Percentiles rank a stretch among this genome's conserved stretches.
These are phyloP conservation scores for Sugiyamaella chiloensis DNA, from an alignment of 805 yeast genomes.

Conservation along the genomic window DNA sequence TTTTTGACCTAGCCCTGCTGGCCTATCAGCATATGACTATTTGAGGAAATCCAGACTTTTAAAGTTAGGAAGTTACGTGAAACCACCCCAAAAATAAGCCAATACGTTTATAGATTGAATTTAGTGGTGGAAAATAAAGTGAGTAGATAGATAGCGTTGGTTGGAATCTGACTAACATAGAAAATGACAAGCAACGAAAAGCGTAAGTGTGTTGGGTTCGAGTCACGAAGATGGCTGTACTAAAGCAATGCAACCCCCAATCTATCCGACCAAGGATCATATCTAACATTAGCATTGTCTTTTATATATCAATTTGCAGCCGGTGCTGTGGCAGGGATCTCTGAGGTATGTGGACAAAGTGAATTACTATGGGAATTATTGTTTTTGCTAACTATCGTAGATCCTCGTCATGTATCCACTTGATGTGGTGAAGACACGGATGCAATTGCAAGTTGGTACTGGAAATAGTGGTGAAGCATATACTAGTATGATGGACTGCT, in stretches of 20 bases:
- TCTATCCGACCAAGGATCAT: background rate
- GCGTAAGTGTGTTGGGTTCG: constrained; percentile 8
- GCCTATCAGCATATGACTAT: too few relatives aligned
- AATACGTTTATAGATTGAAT: too few relatives aligned
- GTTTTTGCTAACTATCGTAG: constrained; percentile 18
- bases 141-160: too few relatives aligned
- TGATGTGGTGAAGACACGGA: constrained; percentile 95
- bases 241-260: background rate
- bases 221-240: background rate
- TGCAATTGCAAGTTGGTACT: constrained; percentile 72
- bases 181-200: constrained; percentile 8
- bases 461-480: constrained; percentile 55
- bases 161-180: constrained; percentile 2
- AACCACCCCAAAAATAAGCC: too few relatives aligned
- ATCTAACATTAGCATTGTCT: constrained; percentile 54
- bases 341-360: constrained; percentile 47
- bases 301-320: constrained; percentile 86
- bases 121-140: too few relatives aligned
- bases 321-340: constrained; percentile 96
- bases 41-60: too few relatives aligned
- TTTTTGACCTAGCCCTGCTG: constrained; percentile 1
- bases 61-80: too few relatives aligned
- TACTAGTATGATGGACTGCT: constrained; percentile 79
- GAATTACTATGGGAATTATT: background rate
- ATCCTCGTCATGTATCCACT: constrained; percentile 93